phyloP scores from a whole-genome alignment of 2,329 filamentous ascomycete genomes.

The Colletotrichum viniferum region DNA sequence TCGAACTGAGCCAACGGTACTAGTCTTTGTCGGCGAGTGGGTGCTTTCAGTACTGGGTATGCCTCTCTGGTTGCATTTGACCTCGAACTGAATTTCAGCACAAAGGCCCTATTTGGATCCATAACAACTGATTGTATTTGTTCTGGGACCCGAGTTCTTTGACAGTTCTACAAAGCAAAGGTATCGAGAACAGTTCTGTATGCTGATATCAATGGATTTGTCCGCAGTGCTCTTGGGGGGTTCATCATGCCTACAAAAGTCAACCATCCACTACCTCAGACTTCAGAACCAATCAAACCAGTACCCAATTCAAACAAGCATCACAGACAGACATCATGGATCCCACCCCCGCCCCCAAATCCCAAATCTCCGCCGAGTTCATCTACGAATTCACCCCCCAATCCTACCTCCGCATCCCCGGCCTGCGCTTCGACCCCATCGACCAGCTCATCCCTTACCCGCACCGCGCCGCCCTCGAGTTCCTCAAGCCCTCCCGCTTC shows the following conservation, averaged over 20 bases:
- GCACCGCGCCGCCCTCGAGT: neutral
- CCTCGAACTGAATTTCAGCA: neutral
- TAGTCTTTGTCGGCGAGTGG: fast-evolving
- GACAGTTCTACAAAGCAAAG: neutral
- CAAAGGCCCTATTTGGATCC: fast-evolving
- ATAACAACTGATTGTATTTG: fast-evolving
- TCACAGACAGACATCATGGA: neutral
- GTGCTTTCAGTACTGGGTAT: neutral
- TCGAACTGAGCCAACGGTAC: neutral
- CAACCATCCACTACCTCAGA: neutral
- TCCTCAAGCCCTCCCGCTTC: neutral
- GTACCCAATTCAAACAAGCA: neutral
- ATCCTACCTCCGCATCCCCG: constrained; percentile 15
- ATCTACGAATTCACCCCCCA: neutral
- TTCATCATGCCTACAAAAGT: neutral
- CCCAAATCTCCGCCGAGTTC: neutral
- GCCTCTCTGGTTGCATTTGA: neutral
- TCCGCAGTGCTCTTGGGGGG: fast-evolving
- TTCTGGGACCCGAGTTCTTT: fast-evolving
- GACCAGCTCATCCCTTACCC: neutral
- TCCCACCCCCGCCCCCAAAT: neutral
- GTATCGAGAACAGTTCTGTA: neutral
- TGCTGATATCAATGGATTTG: neutral
- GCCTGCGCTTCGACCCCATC: constrained; percentile 1
- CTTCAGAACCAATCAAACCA: neutral